Evolutionary conservation across 306 rosid genomes (phyloP).

Genomic region (Boehmeria nivea): DNA sequence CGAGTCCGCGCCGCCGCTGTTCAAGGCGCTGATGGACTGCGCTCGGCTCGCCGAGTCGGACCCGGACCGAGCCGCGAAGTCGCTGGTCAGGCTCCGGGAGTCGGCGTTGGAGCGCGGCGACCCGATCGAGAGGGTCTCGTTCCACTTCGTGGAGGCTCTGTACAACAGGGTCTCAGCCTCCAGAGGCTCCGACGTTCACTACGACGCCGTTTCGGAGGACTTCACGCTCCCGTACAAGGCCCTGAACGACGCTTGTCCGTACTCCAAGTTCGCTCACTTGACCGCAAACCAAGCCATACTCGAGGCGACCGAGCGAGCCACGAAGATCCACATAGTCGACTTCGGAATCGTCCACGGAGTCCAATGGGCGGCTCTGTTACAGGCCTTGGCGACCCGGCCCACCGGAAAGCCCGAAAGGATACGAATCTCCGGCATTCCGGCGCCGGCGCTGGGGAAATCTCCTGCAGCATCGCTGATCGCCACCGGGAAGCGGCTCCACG

Average conservation of each 20-base stretch:
- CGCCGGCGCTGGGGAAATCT: constrained; percentile 54
- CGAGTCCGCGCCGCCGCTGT: constrained; percentile 58
- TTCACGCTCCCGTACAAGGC: constrained; percentile 72
- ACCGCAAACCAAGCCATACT: constrained; percentile 93
- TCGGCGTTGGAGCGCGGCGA: constrained; percentile 66
- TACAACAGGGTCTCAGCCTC: constrained; percentile 28
- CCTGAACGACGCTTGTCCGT: constrained; percentile 88
- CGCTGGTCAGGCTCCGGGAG: constrained; percentile 45
- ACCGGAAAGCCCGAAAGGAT: constrained; percentile 65
- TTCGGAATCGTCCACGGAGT: constrained; percentile 90
- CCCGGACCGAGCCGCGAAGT: constrained; percentile 57
- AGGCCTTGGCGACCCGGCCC: constrained; percentile 83
- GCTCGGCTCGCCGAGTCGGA: constrained; percentile 44
- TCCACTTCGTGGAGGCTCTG: constrained; percentile 63
- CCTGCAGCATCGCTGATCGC: constrained; percentile 61
- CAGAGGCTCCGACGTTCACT: constrained; percentile 4
- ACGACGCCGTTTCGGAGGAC: constrained; percentile 46
- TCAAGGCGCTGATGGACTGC: constrained; percentile 57
- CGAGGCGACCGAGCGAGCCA: constrained; percentile 64
- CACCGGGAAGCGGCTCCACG: constrained; percentile 67
- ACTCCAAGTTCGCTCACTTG: constrained; percentile 85
- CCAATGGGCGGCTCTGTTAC: constrained; percentile 92
- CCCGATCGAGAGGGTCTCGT: constrained; percentile 66
- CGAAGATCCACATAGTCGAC: constrained; percentile 75
- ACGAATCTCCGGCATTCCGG: constrained; percentile 84